phyloP scores from a whole-genome alignment of 140 eudicot species.

The Erigeron philadelphicus region DNA sequence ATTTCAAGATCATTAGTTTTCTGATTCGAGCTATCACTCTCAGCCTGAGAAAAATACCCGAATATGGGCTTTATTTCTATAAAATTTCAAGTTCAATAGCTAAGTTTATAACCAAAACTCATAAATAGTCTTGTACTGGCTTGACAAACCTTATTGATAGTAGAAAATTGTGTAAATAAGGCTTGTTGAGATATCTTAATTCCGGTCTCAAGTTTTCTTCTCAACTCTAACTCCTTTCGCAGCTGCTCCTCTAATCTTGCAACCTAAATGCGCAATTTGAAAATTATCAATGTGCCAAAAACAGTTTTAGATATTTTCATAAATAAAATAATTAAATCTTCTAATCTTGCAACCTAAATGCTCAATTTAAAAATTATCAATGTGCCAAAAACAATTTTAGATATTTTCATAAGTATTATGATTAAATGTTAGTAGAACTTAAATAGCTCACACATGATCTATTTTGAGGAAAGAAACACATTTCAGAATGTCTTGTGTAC shows the following conservation, averaged over 20 bases:
- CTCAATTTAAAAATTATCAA: constrained; percentile 18
- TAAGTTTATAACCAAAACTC: constrained; percentile 17
- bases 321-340: not conserved
- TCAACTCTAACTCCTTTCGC: constrained; percentile 63
- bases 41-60: constrained; percentile 45
- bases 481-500: not conserved
- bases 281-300: constrained; percentile 21
- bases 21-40: constrained; percentile 47
- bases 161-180: constrained; percentile 29
- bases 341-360: constrained; percentile 64
- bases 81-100: constrained; percentile 25
- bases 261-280: constrained; percentile 45
- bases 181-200: constrained; percentile 40
- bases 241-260: constrained; percentile 59
- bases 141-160: constrained; percentile 52
- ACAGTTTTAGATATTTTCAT: constrained; percentile 4
- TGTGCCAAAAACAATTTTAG: constrained; percentile 13
- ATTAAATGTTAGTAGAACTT: no score
- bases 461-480: not conserved
- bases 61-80: constrained; percentile 44
- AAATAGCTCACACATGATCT: no score
- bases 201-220: constrained; percentile 62
- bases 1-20: constrained; percentile 44
- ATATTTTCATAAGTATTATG: constrained; percentile 15
- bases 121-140: not conserved